Evolutionary conservation across 2,329 filamentous ascomycete genomes (phyloP), one percentile per base, ranked within the genome.

Genomic region (Reticulascus tulasneorum): DNA sequence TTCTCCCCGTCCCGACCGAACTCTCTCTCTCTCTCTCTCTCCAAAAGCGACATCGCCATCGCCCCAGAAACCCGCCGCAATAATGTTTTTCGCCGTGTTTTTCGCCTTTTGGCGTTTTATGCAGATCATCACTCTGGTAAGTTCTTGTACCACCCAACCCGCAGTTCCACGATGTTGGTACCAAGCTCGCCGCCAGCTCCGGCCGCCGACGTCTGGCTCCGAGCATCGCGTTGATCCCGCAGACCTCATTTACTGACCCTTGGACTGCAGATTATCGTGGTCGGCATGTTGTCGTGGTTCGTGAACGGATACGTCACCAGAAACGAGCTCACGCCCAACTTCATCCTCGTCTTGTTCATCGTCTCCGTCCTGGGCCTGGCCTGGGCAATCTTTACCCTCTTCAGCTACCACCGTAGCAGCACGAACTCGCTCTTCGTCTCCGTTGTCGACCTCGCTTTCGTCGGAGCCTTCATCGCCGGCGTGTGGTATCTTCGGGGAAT

Each of bases 261-360:
- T n/a, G n/a, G 12, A 38, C 16, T 22, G 11, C 46, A 83, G 79
- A 80, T 82, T 54, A 78, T 78, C 27, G 71, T 65, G 17, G 70
- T 84, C 58, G 79, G 79, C 60, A 82, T 84, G 73, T 73, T 82
- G 35, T 71, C 75, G 49, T 83, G 73, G 66, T 83, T 84, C 54
- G 73, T 84, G 46, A 60, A 82, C 58, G 67, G 69, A 47, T 82
- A 76, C 60, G 68, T 73, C 49, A 54, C 62, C 35, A 51, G 58
- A 50, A 82, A 83, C 59, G 54, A 66, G 42, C 64, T 82, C 33
- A 79, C 79, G 1, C 80, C 79, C 17, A 64, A 69, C 57, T 76
- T 75, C 55, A 72, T 83, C 56, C 73, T 84, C 41, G 65, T 83
- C 47, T 67, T 83, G 48, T 84, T 84, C 70, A 82, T 84, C 64